Conservation (phyloP, 331 rosid genomes). For the Phaseolus coccineus region DNA sequence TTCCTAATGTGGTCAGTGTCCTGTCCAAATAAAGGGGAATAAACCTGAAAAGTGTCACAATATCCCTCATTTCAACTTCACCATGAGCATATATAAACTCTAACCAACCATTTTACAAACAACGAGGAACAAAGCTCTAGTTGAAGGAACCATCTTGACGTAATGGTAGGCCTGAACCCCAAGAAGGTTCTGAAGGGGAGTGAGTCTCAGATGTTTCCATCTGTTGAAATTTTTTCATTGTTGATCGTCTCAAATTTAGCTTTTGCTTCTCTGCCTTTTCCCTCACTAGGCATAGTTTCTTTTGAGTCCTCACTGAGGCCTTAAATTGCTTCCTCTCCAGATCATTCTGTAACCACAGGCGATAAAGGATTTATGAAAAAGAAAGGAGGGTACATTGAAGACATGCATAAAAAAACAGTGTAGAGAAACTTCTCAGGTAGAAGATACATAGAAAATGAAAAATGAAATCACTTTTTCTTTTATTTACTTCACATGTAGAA, state of each 20-base stretch:
- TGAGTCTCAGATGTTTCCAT: conserved; percentile 41
- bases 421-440: too few species aligned
- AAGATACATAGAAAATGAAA: too few species aligned
- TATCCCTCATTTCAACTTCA: background rate
- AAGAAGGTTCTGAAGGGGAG: conserved; percentile 32
- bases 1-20: background rate
- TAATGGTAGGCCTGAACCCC: conserved; percentile 36
- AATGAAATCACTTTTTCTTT: too few species aligned
- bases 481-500: too few species aligned
- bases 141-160: conserved; percentile 5
- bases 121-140: background rate
- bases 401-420: too few species aligned
- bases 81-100: background rate
- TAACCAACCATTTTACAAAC: background rate
- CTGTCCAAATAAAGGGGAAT: background rate
- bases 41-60: background rate
- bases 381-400: background rate
- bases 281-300: conserved; percentile 53
- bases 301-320: conserved; percentile 53
- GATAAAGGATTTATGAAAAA: background rate
- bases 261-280: conserved; percentile 65
- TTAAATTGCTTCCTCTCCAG: conserved; percentile 59
- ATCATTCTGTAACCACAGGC: conserved; percentile 51
- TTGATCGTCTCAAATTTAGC: conserved; percentile 51
- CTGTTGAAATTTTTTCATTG: conserved; percentile 50